A percentile compares a stretch with the other conserved stretches of the same genome.
Evolutionary conservation across 2,329 filamentous ascomycete genomes (phyloP).

Genomic region (Zasmidium angulare): DNA sequence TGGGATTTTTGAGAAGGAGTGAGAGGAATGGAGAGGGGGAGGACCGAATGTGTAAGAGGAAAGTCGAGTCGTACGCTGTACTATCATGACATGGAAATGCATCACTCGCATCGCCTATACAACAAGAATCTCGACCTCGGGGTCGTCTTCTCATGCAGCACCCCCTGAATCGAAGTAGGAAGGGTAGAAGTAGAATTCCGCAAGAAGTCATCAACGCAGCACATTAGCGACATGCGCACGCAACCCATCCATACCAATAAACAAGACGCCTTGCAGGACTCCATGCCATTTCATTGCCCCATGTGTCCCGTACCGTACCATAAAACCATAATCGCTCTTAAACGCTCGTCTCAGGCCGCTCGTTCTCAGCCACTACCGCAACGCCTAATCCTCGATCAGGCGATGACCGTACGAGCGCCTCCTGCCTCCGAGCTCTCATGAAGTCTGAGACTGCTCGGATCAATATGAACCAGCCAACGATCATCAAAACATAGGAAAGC

Average conservation of each 20-base stretch:
- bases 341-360: conserved; percentile 66
- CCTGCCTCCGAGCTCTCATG: conserved; percentile 80
- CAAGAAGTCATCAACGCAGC: background rate
- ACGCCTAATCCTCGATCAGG: conserved; percentile 83
- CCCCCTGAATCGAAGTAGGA: background rate
- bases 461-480: conserved; percentile 96
- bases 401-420: conserved; percentile 88
- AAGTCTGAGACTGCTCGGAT: conserved; percentile 94
- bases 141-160: background rate
- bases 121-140: background rate
- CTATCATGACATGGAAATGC: background rate
- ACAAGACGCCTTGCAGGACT: conserved; percentile 1
- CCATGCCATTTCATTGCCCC: conserved; percentile 3
- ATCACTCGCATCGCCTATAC: background rate
- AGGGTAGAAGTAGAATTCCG: background rate
- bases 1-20: conserved; percentile 24
- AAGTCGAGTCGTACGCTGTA: background rate
- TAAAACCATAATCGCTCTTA: conserved; percentile 26
- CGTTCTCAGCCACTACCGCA: conserved; percentile 82
- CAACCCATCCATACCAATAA: too few species aligned
- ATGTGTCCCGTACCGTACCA: conserved; percentile 1
- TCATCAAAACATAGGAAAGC: conserved; percentile 91
- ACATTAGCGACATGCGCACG: background rate
- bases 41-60: background rate
- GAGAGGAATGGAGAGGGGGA: background rate